A percentile compares a stretch with the other conserved stretches of the same genome.
Evolutionary conservation across 345 rosid species (phyloP).

Genomic region (Brassica carinata): DNA sequence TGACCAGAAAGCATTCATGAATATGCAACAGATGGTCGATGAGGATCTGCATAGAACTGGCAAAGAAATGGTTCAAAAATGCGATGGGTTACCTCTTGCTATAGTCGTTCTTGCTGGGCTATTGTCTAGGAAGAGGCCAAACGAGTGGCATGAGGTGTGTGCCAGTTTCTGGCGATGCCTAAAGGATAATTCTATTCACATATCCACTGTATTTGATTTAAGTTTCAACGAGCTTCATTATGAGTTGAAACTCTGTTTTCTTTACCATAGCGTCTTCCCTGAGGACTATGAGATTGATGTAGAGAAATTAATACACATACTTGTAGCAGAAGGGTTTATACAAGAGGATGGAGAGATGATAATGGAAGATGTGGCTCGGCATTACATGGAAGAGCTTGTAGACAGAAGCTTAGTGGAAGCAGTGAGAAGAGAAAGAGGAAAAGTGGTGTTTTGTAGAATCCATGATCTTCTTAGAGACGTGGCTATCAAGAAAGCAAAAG

Average conservation of each 20-base stretch:
- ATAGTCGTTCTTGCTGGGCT: constrained; percentile 17
- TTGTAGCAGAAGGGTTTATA: constrained; percentile 29
- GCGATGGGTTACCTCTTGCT: constrained; percentile 18
- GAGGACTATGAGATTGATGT: constrained; percentile 24
- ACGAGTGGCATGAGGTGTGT: constrained; percentile 12
- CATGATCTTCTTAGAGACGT: constrained; percentile 29
- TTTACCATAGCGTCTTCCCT: constrained; percentile 23
- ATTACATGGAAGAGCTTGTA: background rate
- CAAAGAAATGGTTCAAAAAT: background rate
- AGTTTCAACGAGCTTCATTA: constrained; percentile 1
- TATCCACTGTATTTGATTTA: constrained; percentile 7
- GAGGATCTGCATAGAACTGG: background rate
- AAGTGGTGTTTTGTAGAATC: background rate
- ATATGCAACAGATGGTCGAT: background rate
- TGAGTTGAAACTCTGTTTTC: constrained; percentile 20
- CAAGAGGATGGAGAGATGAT: background rate
- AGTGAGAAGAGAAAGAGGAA: background rate
- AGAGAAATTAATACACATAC: constrained; percentile 1
- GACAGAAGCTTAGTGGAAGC: background rate
- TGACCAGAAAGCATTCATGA: background rate
- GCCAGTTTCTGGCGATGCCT: constrained; percentile 6
- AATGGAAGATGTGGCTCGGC: constrained; percentile 18
- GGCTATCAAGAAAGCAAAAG: constrained; percentile 19
- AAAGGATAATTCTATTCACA: background rate
- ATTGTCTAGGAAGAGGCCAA: constrained; percentile 1